A percentile compares a stretch with the other conserved stretches of the same genome.
These are phyloP conservation scores for Salix suchowensis DNA, from an alignment of 345 rosid species.

Conservation along the genomic window DNA sequence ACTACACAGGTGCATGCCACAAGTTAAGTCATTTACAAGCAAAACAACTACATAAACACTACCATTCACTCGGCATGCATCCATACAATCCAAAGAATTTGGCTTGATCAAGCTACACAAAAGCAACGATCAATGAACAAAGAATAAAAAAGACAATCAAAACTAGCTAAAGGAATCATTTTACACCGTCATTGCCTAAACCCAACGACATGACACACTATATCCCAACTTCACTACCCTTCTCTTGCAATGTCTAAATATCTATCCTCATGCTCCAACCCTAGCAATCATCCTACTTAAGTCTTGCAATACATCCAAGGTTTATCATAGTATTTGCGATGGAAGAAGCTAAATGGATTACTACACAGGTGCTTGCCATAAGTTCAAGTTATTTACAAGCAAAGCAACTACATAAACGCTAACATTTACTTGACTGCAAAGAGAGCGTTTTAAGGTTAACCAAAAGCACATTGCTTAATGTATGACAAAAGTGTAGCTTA, in stretches of 20 bases:
- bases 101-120: background rate
- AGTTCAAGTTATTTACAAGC: background rate
- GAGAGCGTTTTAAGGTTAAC: background rate
- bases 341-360: background rate
- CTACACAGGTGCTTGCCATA: background rate
- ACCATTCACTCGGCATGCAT: background rate
- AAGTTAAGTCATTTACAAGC: background rate
- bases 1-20: background rate
- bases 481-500: slow-evolving; percentile 29
- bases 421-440: background rate
- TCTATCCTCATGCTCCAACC: background rate
- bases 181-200: background rate
- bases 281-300: background rate
- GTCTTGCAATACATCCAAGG: background rate
- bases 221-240: background rate
- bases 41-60: background rate
- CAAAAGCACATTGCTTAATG: slow-evolving; percentile 26
- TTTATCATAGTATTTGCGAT: background rate
- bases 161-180: background rate
- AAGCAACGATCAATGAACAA: background rate
- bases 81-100: background rate
- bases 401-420: background rate
- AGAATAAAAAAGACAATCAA: background rate
- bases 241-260: background rate
- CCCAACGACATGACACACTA: background rate